Conservation (phyloP, 345 rosid species). For the Gossypium bickii region DNA sequence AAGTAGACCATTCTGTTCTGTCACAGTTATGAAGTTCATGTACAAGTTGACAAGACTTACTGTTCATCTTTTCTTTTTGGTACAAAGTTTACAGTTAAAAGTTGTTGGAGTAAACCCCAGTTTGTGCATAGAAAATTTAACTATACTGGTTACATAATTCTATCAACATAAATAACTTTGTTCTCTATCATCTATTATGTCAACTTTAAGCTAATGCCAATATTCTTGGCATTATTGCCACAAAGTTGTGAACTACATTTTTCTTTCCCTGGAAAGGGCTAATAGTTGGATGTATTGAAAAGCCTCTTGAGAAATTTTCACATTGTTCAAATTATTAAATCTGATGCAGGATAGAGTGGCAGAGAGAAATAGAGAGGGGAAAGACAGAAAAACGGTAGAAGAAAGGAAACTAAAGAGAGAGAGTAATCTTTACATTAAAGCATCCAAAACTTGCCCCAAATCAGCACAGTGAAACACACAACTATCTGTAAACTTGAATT, state of each 20-base stretch:
- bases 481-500: too few species aligned
- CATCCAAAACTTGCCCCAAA: not conserved
- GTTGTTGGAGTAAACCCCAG: not conserved
- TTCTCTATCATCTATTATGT: not conserved
- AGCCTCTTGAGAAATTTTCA: not conserved
- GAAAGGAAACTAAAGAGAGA: not conserved
- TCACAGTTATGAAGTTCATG: not conserved
- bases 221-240: not conserved
- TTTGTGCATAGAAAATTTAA: not conserved
- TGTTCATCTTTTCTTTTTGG: not conserved
- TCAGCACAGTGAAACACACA: too few species aligned
- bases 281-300: not conserved
- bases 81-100: not conserved
- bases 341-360: not conserved
- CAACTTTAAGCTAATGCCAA: not conserved
- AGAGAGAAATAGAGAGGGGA: not conserved
- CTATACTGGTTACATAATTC: not conserved
- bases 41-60: not conserved
- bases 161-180: not conserved
- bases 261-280: not conserved
- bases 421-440: not conserved
- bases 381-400: not conserved
- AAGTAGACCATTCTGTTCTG: not conserved
- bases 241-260: not conserved
- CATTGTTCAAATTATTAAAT: not conserved